phyloP scores from a whole-genome alignment of 257 asterid species.

The Nicotiana noctiflora region DNA sequence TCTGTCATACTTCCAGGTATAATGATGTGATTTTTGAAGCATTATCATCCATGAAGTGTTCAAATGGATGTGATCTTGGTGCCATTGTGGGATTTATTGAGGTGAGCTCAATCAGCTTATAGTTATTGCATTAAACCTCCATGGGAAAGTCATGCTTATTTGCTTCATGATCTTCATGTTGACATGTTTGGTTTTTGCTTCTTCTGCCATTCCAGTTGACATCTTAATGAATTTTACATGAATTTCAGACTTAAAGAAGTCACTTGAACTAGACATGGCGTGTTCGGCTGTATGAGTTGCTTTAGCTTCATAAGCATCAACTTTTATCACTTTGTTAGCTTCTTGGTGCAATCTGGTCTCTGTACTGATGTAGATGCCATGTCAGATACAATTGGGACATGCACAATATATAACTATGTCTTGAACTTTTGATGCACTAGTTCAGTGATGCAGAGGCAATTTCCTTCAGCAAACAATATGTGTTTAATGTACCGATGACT shows the following conservation, averaged over 20 bases:
- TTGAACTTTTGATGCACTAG: too few species aligned
- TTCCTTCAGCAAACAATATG: not conserved
- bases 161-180: not conserved
- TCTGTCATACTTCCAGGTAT: slow-evolving; percentile 31
- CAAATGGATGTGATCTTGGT: slow-evolving; percentile 40
- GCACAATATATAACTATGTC: too few species aligned
- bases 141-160: not conserved
- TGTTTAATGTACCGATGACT: not conserved
- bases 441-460: not conserved
- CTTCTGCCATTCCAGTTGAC: slow-evolving; percentile 5
- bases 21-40: slow-evolving; percentile 48
- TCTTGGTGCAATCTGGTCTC: too few species aligned
- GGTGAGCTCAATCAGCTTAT: slow-evolving; percentile 29
- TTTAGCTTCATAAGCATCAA: not conserved
- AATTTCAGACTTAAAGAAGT: not conserved
- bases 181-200: not conserved
- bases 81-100: slow-evolving; percentile 43
- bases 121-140: not conserved
- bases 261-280: not conserved
- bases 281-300: not conserved
- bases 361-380: too few species aligned
- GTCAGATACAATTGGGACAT: too few species aligned
- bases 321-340: too few species aligned
- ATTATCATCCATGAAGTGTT: slow-evolving; percentile 34
- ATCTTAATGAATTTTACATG: not conserved